phyloP scores from a whole-genome alignment of 2,329 filamentous ascomycete genomes.

The Ophiostoma tasmaniense region DNA sequence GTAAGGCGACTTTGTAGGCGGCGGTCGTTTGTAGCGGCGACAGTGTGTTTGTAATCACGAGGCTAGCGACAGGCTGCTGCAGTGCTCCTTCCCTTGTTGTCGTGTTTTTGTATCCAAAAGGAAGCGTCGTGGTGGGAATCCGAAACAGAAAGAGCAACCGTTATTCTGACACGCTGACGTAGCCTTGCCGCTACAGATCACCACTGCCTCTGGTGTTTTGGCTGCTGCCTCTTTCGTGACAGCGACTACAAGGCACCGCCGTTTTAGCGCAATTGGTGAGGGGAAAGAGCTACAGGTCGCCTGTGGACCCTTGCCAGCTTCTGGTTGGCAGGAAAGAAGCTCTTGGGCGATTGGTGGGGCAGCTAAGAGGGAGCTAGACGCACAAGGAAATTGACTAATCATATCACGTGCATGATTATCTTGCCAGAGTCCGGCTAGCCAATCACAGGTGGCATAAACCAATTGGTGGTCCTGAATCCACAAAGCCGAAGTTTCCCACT shows the following conservation, averaged over 20 bases:
- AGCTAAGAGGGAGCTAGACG: neutral
- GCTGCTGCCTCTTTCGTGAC: neutral
- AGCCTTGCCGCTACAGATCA: slow-evolving; percentile 19
- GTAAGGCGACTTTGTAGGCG: neutral
- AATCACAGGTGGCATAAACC: slow-evolving; percentile 20
- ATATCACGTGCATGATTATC: slow-evolving; percentile 14
- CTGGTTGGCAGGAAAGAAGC: slow-evolving; percentile 1
- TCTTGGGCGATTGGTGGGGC: neutral
- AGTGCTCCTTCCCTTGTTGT: neutral
- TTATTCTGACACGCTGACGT: slow-evolving; percentile 16
- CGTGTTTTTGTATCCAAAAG: neutral
- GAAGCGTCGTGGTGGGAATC: neutral
- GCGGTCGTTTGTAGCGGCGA: neutral
- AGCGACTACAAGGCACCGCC: neutral
- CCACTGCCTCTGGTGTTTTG: neutral
- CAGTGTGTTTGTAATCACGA: neutral
- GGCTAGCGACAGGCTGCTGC: neutral
- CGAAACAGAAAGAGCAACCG: neutral
- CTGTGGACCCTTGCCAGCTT: slow-evolving; percentile 1
- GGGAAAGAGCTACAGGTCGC: slow-evolving; percentile 1
- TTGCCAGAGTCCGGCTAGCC: neutral
- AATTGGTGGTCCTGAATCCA: slow-evolving; percentile 17
- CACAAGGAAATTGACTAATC: slow-evolving; percentile 13
- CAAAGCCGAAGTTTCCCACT: slow-evolving; percentile 20
- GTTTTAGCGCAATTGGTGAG: neutral